phyloP scores from a whole-genome alignment of 1,284 basidiomycete species.

The Marasmius tenuissimus region DNA sequence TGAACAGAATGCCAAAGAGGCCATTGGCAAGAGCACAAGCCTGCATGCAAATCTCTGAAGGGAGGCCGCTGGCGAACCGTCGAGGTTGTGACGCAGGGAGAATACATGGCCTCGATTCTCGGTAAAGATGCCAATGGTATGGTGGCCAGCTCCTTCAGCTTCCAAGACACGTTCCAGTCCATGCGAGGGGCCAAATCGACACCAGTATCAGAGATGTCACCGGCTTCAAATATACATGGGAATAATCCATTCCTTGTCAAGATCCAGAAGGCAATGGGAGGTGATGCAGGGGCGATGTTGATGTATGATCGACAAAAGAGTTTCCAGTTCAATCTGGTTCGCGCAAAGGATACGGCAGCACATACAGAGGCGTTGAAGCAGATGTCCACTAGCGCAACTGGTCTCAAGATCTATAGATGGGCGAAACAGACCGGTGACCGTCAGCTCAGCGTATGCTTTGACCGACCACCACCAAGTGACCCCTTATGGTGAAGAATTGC shows the following conservation, averaged over 20 bases:
- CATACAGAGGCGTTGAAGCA: conserved; percentile 17
- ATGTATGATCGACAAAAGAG: conserved; percentile 42
- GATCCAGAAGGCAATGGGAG: conserved; percentile 29
- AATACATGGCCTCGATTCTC: not conserved
- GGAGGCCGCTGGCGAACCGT: not conserved
- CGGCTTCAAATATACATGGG: conserved; percentile 33
- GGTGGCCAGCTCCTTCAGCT: not conserved
- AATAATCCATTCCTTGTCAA: conserved; percentile 41
- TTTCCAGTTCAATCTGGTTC: conserved; percentile 30
- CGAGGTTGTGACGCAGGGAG: not conserved
- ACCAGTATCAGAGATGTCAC: not conserved
- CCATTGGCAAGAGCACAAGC: not conserved
- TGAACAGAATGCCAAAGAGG: not conserved
- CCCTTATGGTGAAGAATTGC: conserved; percentile 1
- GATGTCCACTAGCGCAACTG: conserved; percentile 16
- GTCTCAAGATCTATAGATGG: conserved; percentile 31
- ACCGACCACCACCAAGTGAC: conserved; percentile 8
- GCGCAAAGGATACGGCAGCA: conserved; percentile 14
- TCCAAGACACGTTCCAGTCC: not conserved
- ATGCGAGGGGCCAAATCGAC: not conserved
- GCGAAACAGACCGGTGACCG: conserved; percentile 26
- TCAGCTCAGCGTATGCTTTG: conserved; percentile 26
- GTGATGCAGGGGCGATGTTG: conserved; percentile 24
- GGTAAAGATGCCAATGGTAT: not conserved
- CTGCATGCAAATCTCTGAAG: not conserved